A percentile compares a stretch with the other conserved stretches of the same genome.
phyloP scores from a whole-genome alignment of 2,329 filamentous ascomycete genomes.

The Fulvia fulva region DNA sequence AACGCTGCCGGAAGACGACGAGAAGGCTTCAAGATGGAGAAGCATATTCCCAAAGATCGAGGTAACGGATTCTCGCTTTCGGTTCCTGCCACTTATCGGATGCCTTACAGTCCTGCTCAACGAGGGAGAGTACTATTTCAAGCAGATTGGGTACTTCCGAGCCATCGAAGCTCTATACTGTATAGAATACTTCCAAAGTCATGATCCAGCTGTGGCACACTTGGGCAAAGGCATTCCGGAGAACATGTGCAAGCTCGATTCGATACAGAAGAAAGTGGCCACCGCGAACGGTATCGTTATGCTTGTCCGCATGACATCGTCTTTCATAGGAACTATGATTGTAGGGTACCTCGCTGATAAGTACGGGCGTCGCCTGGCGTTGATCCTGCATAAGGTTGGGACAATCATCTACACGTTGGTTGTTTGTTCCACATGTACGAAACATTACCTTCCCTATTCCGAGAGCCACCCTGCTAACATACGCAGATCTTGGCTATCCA shows the following conservation, averaged over 20 bases:
- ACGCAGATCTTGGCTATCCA: constrained; percentile 4
- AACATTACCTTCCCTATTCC: not conserved
- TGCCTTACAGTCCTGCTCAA: constrained; percentile 8
- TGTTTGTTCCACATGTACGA: not conserved
- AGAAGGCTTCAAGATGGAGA: not conserved
- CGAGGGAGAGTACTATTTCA: constrained; percentile 11
- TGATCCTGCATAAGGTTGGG: constrained; percentile 6
- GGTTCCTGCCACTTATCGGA: constrained; percentile 6
- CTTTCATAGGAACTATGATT: constrained; percentile 5
- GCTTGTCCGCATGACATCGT: constrained; percentile 4
- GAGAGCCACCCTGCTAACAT: not conserved
- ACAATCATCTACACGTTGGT: constrained; percentile 1
- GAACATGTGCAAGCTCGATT: constrained; percentile 6
- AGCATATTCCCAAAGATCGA: constrained; percentile 1
- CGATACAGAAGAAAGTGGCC: constrained; percentile 6
- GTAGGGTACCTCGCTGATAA: constrained; percentile 1
- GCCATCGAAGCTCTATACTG: constrained; percentile 8
- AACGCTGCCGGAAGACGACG: not conserved
- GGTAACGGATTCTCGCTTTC: constrained; percentile 4
- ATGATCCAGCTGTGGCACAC: constrained; percentile 1
- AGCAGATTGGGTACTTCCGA: constrained; percentile 9
- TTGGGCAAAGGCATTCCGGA: constrained; percentile 6
- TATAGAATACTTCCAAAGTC: constrained; percentile 3
- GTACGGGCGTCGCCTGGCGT: not conserved
- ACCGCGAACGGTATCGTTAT: constrained; percentile 7